phyloP scores from a whole-genome alignment of 768 basidiomycete species.

The Rhizopogon vulgaris region DNA sequence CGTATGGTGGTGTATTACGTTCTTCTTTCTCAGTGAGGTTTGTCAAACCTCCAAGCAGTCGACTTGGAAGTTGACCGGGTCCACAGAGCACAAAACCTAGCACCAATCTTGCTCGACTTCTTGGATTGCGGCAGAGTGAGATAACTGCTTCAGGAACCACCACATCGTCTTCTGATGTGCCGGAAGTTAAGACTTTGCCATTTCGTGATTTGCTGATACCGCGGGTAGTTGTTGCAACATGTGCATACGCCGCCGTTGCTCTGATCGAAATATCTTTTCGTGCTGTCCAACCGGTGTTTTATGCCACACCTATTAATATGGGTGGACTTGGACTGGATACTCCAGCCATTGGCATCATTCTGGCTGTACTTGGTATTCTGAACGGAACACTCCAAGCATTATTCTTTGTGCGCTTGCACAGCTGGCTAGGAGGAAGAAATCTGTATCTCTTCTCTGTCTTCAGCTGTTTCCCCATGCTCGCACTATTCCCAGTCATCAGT shows the following conservation, averaged over 20 bases:
- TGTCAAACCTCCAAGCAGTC: neutral
- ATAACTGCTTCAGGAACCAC: neutral
- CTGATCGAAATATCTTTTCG: conserved; percentile 57
- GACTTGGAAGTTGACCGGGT: neutral
- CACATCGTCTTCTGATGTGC: neutral
- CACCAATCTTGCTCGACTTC: neutral
- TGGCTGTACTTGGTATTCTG: conserved; percentile 12
- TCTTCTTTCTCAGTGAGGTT: conserved; percentile 48
- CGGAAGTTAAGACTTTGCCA: conserved; percentile 28
- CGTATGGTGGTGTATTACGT: conserved; percentile 41
- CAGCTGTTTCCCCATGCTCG: conserved; percentile 40
- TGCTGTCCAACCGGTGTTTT: conserved; percentile 27
- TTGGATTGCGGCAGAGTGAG: neutral
- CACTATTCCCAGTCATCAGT: conserved; percentile 39
- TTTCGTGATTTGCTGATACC: conserved; percentile 41
- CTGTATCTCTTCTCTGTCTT: conserved; percentile 47
- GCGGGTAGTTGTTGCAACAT: conserved; percentile 45
- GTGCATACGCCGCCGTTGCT: conserved; percentile 55
- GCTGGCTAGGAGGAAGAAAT: conserved; percentile 49
- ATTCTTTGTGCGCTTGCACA: conserved; percentile 51
- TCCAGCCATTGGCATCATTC: conserved; percentile 13
- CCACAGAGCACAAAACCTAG: conserved; percentile 1
- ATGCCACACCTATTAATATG: conserved; percentile 10
- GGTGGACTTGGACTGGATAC: conserved; percentile 9
- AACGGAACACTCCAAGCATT: conserved; percentile 47